Evolutionary conservation across 1,139 yeast species (phyloP), one percentile per base, ranked within the genome.

Genomic region (Citeromyces hawaiiensis): DNA sequence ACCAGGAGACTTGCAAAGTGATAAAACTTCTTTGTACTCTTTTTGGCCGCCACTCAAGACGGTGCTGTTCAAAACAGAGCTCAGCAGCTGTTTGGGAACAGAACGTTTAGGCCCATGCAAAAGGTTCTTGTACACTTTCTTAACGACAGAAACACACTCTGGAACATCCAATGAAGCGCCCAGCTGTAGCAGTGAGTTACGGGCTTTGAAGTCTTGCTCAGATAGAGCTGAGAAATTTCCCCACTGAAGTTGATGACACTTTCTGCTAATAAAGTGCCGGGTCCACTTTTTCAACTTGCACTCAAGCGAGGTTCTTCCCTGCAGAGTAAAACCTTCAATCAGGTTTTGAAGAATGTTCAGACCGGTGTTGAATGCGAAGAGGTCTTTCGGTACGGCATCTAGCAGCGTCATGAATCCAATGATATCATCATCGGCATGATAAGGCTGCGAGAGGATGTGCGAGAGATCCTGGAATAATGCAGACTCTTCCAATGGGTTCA

Each of bases 1-100:
- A 38, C 66, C 61, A 9, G 78, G 63, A 44, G 67, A 67, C 43
- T 73, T 72, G 8, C 69, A 70, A 16, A 76, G 52, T 34, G 70
- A 72, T 34, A 68, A 56, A 2, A 76, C 56, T 47, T 70, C 75
- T 52, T 77, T 77, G 63, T 76, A 78, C 34, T 71, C 76, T 45
- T 72, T 69, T 40, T 64, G 59, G 25, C 54, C 59, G 4, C 66
- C 64, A 18, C 59, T 52, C 38, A 55, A 49, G 38, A 53, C 61
- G 33, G 61, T 54, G 31, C 54, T 48, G 5, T 61, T 55, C 25
- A 66, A 56, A 2, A 60, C 48, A 8, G 67, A 55, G 2, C 53
- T 51, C 4, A 68, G 48, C 14, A 78, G 44, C 45, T 69, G 72
- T 40, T 58, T 59, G 2, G 85, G 83, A 8, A 75, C 60, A 0